phyloP scores from a whole-genome alignment of 208 protist genomes.

The Leishmania mexicana region DNA sequence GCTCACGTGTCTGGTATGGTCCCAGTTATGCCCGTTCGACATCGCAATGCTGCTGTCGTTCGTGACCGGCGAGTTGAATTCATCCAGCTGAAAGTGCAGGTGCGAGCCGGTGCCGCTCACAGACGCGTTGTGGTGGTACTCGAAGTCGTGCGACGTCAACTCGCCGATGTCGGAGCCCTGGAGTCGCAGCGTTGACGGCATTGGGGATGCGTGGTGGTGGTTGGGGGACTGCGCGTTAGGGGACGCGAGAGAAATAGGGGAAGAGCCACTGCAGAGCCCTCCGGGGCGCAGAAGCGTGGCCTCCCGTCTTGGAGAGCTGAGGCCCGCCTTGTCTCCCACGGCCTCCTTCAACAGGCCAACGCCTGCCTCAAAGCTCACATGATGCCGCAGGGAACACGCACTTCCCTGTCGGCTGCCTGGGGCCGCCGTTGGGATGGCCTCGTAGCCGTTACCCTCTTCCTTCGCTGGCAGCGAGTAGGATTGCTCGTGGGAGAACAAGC shows the following conservation, averaged over 20 bases:
- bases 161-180: not conserved
- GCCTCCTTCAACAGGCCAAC: no score
- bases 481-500: not conserved
- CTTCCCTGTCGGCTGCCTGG: not conserved
- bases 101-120: not conserved
- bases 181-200: not conserved
- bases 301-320: not conserved
- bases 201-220: not conserved
- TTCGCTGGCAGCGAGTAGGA: not conserved
- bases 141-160: not conserved
- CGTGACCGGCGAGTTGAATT: not conserved
- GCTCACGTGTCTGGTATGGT: conserved; percentile 3
- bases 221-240: not conserved
- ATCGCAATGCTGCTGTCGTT: conserved; percentile 11
- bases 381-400: conserved; percentile 8
- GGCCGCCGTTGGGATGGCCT: not conserved
- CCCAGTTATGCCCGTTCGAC: not conserved
- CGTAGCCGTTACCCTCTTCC: not conserved
- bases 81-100: conserved; percentile 12
- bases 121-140: not conserved
- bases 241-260: not conserved
- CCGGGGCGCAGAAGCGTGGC: not conserved
- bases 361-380: conserved; percentile 24
- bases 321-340: no score
- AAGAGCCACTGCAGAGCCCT: not conserved